Evolutionary conservation across 2,329 filamentous ascomycete species (phyloP).

Genomic region (Septoria linicola): DNA sequence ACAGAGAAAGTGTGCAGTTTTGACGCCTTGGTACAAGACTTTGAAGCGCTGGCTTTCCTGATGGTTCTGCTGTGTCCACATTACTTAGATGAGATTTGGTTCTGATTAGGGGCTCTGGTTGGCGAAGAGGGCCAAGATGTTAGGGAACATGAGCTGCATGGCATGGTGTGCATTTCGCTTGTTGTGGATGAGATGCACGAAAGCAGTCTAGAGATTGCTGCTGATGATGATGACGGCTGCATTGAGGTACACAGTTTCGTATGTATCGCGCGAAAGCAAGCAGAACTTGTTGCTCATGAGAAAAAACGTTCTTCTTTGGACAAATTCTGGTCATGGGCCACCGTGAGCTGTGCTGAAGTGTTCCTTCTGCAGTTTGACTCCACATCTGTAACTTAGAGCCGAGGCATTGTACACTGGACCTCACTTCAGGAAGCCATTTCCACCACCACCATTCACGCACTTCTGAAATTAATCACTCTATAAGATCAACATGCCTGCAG

Average conservation of each 20-base stretch:
- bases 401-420: slow-evolving; percentile 8
- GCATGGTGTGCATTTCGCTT: no score
- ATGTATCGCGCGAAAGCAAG: no score
- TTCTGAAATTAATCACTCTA: not conserved
- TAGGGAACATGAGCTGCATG: no score
- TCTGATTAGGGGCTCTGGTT: not conserved
- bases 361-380: not conserved
- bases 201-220: no score
- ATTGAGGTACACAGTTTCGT: no score
- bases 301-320: no score
- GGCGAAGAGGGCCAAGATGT: no score
- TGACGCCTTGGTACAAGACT: slow-evolving; percentile 25
- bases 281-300: no score
- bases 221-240: no score
- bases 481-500: not conserved
- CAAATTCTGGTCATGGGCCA: no score
- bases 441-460: not conserved
- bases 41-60: slow-evolving; percentile 25
- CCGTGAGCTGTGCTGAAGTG: no score
- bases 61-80: not conserved
- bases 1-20: not conserved
- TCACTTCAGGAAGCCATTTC: not conserved
- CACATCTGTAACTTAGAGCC: slow-evolving; percentile 11
- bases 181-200: no score
- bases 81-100: not conserved